Conservation (phyloP, 306 rosid genomes). For the Arachis stenosperma region DNA sequence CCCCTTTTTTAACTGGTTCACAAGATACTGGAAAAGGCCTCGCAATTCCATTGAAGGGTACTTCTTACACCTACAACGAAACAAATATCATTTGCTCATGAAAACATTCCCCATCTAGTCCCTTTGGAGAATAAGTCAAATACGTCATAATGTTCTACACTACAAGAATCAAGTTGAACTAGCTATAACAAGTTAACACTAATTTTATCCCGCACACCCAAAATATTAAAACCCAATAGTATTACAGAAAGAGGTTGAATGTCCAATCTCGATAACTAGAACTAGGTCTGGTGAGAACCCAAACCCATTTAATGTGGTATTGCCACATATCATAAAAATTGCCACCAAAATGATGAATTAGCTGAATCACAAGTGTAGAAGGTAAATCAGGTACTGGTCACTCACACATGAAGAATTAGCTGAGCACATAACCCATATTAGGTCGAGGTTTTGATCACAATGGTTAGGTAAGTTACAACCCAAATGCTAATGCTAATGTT, state of each 20-base stretch:
- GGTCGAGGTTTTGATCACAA: constrained; percentile 7
- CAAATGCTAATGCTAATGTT: background rate
- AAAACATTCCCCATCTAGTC: constrained; percentile 21
- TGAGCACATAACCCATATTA: constrained; percentile 13
- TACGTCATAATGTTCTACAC: constrained; percentile 16
- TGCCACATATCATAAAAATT: constrained; percentile 1
- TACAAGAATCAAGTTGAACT: background rate
- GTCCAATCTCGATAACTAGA: constrained; percentile 19
- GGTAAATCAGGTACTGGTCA: constrained; percentile 17
- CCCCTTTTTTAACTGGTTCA: constrained; percentile 93
- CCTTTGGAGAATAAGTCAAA: constrained; percentile 29
- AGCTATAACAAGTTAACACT: constrained; percentile 14
- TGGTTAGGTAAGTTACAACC: background rate
- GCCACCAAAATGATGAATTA: constrained; percentile 5
- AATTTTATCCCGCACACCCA: background rate
- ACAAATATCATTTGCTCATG: constrained; percentile 22
- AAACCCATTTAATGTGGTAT: background rate
- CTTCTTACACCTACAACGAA: constrained; percentile 81
- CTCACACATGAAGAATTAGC: constrained; percentile 30
- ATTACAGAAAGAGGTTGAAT: constrained; percentile 10
- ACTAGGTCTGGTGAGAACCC: constrained; percentile 5
- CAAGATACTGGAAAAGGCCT: constrained; percentile 98
- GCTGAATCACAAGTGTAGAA: constrained; percentile 8
- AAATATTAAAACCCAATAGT: background rate
- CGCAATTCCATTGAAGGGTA: constrained; percentile 98